Evolutionary conservation across 768 basidiomycete genomes (phyloP).

Genomic region (Lyophyllum shimeji): DNA sequence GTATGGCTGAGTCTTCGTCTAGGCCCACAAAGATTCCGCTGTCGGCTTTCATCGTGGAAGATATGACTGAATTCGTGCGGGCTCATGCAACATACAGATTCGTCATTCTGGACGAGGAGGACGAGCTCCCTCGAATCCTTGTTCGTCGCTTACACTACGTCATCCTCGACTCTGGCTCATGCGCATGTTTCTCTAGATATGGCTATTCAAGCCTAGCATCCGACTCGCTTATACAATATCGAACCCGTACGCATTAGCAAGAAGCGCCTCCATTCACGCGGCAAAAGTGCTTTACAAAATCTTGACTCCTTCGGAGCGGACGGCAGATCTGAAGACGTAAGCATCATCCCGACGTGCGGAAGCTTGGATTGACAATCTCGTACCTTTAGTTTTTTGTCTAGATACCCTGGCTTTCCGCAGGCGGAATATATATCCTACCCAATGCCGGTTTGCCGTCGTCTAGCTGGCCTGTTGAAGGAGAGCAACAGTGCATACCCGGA

Average conservation of each 20-base stretch:
- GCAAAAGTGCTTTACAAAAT: constrained; percentile 89
- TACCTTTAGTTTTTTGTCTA: constrained; percentile 51
- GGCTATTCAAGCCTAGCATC: constrained; percentile 93
- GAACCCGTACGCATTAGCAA: constrained; percentile 55
- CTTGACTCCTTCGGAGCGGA: constrained; percentile 56
- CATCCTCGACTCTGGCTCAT: neutral
- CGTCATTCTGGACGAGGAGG: constrained; percentile 83
- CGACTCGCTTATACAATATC: constrained; percentile 70
- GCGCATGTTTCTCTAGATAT: constrained; percentile 55
- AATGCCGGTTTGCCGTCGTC: constrained; percentile 66
- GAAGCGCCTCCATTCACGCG: constrained; percentile 59
- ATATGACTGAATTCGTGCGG: constrained; percentile 88
- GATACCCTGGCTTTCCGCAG: constrained; percentile 81
- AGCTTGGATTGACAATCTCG: constrained; percentile 4
- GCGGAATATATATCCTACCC: constrained; percentile 90
- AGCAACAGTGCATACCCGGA: constrained; percentile 79
- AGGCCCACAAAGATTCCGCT: constrained; percentile 58
- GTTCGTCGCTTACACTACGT: constrained; percentile 43
- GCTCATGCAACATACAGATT: constrained; percentile 96
- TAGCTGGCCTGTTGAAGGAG: constrained; percentile 71
- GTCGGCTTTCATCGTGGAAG: constrained; percentile 87
- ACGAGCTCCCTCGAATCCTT: constrained; percentile 73
- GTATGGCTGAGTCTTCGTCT: constrained; percentile 5
- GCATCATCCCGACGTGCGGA: constrained; percentile 14
- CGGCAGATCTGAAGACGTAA: constrained; percentile 55